phyloP scores from a whole-genome alignment of 352 stramenopile species.

The Paralagenidium karlingii region DNA sequence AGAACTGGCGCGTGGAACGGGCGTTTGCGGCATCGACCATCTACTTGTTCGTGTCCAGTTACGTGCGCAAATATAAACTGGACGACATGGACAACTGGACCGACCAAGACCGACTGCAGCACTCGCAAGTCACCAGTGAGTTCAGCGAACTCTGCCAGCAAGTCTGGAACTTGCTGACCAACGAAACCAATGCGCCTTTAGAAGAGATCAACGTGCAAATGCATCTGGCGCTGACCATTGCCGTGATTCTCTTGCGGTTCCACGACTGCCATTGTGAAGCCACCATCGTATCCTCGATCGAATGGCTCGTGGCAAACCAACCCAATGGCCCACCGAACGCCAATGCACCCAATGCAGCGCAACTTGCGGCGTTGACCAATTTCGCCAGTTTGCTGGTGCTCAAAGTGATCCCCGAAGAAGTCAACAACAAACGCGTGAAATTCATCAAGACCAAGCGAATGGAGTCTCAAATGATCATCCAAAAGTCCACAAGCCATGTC shows the following conservation, averaged over 20 bases:
- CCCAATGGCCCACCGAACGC: slow-evolving; percentile 17
- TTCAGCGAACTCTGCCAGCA: slow-evolving; percentile 51
- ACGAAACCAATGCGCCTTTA: slow-evolving; percentile 18
- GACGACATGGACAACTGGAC: slow-evolving; percentile 40
- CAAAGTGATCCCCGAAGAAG: slow-evolving; percentile 68
- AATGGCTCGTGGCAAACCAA: slow-evolving; percentile 72
- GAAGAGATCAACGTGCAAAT: slow-evolving; percentile 58
- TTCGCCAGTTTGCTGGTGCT: slow-evolving; percentile 61
- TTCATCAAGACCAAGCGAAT: slow-evolving; percentile 51
- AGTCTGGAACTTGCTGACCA: slow-evolving; percentile 65
- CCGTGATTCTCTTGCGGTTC: slow-evolving; percentile 56
- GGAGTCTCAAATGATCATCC: slow-evolving; percentile 52
- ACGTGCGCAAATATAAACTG: slow-evolving; percentile 62
- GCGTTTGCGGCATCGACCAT: slow-evolving; percentile 58
- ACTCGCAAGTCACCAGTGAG: slow-evolving; percentile 40
- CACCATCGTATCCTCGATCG: slow-evolving; percentile 39
- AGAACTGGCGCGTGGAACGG: slow-evolving; percentile 37
- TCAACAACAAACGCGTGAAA: slow-evolving; percentile 68
- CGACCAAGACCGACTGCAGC: slow-evolving; percentile 25
- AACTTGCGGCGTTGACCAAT: slow-evolving; percentile 45
- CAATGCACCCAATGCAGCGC: slow-evolving; percentile 1
- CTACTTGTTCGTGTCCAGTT: slow-evolving; percentile 51
- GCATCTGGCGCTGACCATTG: slow-evolving; percentile 58
- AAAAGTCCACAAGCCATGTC: slow-evolving; percentile 45
- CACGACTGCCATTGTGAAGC: slow-evolving; percentile 40